phyloP scores from a whole-genome alignment of 768 basidiomycete genomes.

The Podaxis sp. region DNA sequence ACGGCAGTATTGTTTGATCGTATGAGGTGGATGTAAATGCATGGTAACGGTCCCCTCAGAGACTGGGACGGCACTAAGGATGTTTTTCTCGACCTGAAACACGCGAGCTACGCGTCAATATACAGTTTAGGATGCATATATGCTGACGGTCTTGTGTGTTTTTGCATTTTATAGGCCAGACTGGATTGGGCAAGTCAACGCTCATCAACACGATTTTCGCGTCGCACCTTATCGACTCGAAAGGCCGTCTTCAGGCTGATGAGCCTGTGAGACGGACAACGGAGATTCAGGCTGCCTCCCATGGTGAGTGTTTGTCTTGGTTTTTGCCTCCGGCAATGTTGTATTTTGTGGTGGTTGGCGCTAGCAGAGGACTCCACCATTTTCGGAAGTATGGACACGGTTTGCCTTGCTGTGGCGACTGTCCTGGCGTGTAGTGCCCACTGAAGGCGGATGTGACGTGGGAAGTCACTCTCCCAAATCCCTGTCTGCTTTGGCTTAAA shows the following conservation, averaged over 20 bases:
- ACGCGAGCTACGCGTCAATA: background rate
- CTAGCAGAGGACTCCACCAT: too few relatives aligned
- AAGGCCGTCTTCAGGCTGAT: slow-evolving; percentile 85
- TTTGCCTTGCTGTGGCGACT: background rate
- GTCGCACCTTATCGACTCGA: slow-evolving; percentile 95
- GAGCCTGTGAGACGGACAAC: slow-evolving; percentile 94
- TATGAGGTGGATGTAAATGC: background rate
- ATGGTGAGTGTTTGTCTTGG: slow-evolving; percentile 55
- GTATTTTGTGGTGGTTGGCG: too few relatives aligned
- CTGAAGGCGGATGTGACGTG: slow-evolving; percentile 10
- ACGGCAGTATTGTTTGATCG: background rate
- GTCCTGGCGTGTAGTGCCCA: background rate
- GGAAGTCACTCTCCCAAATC: background rate
- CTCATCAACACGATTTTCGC: slow-evolving; percentile 99
- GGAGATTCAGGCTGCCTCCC: slow-evolving; percentile 91
- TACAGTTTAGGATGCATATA: background rate
- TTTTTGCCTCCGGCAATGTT: background rate
- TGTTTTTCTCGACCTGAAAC: background rate
- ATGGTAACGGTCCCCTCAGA: background rate
- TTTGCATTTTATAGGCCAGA: slow-evolving; percentile 64
- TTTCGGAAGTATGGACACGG: background rate
- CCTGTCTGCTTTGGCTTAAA: background rate
- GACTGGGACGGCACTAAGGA: background rate
- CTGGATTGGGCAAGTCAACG: slow-evolving; percentile 97
- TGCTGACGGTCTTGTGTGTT: background rate